Percentiles rank a stretch among this genome's conserved stretches.
Conservation (phyloP, 441 rosid species). For the Populus hybrid region DNA sequence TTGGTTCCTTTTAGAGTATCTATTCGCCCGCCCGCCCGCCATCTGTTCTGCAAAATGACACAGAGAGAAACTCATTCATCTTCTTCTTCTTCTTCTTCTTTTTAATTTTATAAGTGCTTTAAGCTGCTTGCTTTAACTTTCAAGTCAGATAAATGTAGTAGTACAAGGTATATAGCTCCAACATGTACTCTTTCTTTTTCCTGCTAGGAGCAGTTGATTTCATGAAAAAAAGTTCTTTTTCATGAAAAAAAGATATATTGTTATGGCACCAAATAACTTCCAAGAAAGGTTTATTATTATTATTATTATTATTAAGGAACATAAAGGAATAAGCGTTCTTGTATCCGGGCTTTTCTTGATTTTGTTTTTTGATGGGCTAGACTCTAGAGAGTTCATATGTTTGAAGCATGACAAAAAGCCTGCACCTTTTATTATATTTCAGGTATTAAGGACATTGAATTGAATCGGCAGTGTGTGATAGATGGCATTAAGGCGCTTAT, state of each 20-base stretch:
- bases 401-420: neutral
- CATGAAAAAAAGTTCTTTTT: neutral
- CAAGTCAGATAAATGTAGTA: neutral
- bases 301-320: neutral
- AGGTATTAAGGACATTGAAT: neutral
- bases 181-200: neutral
- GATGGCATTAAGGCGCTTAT: constrained; percentile 62
- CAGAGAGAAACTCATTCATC: neutral
- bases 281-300: neutral
- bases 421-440: neutral
- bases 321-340: neutral
- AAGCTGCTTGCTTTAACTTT: neutral
- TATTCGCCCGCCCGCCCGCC: neutral
- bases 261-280: neutral
- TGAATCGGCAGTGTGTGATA: neutral
- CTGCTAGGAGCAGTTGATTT: neutral
- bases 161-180: neutral
- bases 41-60: neutral
- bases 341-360: neutral
- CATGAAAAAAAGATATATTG: neutral
- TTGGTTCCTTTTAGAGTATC: too few species aligned
- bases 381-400: neutral
- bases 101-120: neutral
- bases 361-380: neutral
- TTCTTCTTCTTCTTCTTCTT: neutral